A percentile compares a stretch with the other conserved stretches of the same genome.
These are phyloP conservation scores for Fremontodendron californicum DNA, from an alignment of 345 rosid genomes.

Conservation along the genomic window DNA sequence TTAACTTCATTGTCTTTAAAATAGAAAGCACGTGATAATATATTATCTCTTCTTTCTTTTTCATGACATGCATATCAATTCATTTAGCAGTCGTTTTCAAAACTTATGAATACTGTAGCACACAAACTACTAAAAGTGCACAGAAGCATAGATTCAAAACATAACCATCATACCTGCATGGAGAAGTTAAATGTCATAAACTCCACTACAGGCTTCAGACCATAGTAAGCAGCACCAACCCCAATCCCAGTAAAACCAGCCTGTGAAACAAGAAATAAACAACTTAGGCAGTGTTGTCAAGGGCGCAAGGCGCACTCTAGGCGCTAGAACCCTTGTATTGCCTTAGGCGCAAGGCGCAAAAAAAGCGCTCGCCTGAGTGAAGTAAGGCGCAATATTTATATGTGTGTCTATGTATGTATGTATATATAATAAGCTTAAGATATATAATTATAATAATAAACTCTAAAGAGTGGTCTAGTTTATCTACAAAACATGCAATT, in stretches of 20 bases:
- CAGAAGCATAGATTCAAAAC: background rate
- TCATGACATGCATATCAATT: background rate
- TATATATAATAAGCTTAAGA: too few species aligned
- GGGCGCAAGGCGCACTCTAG: too few species aligned
- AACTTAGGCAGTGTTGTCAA: too few species aligned
- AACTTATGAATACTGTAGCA: background rate
- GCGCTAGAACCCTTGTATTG: too few species aligned
- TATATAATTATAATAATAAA: too few species aligned
- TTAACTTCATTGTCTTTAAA: background rate
- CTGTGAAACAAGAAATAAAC: slow-evolving; percentile 34
- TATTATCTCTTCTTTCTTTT: background rate
- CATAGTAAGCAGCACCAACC: slow-evolving; percentile 93
- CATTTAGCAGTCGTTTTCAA: background rate
- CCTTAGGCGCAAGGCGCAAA: too few species aligned
- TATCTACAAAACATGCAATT: too few species aligned
- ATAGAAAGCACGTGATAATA: background rate
- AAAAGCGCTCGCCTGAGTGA: too few species aligned
- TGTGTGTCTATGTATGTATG: too few species aligned
- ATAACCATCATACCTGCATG: slow-evolving; percentile 59
- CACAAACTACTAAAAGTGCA: background rate
- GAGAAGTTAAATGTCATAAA: slow-evolving; percentile 96
- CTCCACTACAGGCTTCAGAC: slow-evolving; percentile 80
- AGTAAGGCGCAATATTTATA: too few species aligned
- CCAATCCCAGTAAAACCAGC: slow-evolving; percentile 96
- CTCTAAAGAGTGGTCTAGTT: too few species aligned